phyloP scores from a whole-genome alignment of 116 monocot genomes.

The Dioscorea cayenensis region DNA sequence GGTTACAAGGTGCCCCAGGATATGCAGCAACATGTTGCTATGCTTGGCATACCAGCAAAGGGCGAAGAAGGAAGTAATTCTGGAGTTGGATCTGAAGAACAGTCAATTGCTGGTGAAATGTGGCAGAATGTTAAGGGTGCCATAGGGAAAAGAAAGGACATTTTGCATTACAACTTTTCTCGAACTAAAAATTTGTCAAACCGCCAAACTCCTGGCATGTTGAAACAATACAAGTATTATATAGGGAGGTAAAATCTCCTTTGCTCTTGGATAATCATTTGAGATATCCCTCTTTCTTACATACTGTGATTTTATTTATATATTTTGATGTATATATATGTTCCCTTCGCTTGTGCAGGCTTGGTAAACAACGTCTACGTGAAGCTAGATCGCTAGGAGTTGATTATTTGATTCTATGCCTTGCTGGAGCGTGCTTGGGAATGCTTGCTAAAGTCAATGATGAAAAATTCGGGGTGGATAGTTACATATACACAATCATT shows the following conservation, averaged over 20 bases:
- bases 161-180: slow-evolving; percentile 33
- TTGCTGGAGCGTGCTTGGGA: slow-evolving; percentile 93
- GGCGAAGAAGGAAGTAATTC: slow-evolving; percentile 15
- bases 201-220: slow-evolving; percentile 51
- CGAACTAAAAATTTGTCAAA: slow-evolving; percentile 48
- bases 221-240: slow-evolving; percentile 56
- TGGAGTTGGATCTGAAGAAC: slow-evolving; percentile 13
- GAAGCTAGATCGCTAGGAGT: slow-evolving; percentile 94
- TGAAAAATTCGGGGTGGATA: slow-evolving; percentile 72
- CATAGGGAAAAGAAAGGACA: slow-evolving; percentile 35
- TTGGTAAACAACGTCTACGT: slow-evolving; percentile 86
- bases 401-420: slow-evolving; percentile 83
- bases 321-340: neutral
- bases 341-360: slow-evolving; percentile 32
- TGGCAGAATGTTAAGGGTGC: slow-evolving; percentile 48
- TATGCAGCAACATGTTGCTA: slow-evolving; percentile 50
- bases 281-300: neutral
- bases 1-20: slow-evolving; percentile 77
- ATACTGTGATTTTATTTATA: neutral
- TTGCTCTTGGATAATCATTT: neutral
- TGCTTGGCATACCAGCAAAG: slow-evolving; percentile 23
- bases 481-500: slow-evolving; percentile 94
- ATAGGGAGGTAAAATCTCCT: slow-evolving; percentile 38
- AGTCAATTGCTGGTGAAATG: slow-evolving; percentile 40
- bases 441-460: slow-evolving; percentile 84